Base-by-base conservation (phyloP, 179 eudicot genomes). In the Amaranthus tricolor region DNA sequence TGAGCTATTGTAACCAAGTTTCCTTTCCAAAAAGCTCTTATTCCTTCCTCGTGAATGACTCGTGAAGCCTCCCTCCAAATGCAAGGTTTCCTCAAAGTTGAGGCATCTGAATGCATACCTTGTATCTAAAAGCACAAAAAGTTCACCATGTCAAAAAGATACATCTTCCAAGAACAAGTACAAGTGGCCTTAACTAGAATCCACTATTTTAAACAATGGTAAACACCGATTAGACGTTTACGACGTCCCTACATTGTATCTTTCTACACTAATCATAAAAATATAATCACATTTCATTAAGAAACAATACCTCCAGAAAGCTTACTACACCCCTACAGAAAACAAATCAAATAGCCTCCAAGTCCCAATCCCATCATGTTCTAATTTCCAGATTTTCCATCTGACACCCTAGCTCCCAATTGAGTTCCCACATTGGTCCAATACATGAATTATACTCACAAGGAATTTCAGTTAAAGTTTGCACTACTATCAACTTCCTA, bases 1-100 rank as follows among this genome's bases (percentile, higher is more conserved):
- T 90, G 95, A 53, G 88, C 90, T 48, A 90, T 85, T 24, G 92
- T 90, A 70, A 90, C 95, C 77, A 88, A 71, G 78, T 90, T 90
- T 40, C 95, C 95, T 78, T 87, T 90, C 95, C 92, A 90, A 78
- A 90, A 90, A 63, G 95, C 95, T 51, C 89, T 78, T 56, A 87
- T 12, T 68, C 95, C 91, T 83, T 90, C 95, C 79, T 89, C 94
- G 15, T 72, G 82, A 24, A 83, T 66, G 59, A 90, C 74, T 9
- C 89, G 86, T 54, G 89, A 86, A 57, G 95, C 90, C 71, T 90
- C 95, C 55, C 82, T 81, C 89, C 84, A 90, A 45, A 90, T 82
- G 78, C 86, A 81, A 73, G 92, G 87, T 74, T 88, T 90, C 70
- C 74, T 83, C 61, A 90, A 66, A 24, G 86, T 77, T 66, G 87